Evolutionary conservation across 1,284 basidiomycete species (phyloP), one percentile per base, ranked within the genome.

Genomic region (Mycosarcoma mackinlayi): DNA sequence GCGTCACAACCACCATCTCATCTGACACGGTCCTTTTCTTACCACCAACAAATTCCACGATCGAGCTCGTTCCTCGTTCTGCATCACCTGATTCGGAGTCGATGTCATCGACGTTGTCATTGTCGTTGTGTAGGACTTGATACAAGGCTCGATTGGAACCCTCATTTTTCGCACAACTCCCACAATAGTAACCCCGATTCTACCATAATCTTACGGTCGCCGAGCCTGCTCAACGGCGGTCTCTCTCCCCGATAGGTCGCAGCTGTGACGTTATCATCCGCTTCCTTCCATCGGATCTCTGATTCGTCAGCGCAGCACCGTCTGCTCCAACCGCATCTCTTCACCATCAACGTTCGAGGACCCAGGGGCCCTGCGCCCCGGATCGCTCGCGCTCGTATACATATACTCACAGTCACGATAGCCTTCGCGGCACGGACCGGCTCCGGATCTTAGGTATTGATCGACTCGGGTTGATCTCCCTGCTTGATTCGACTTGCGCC

Each of bases 301-400:
- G n/a, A 11, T n/a, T n/a, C n/a, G 8, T 51, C 39, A 34, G 23
- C 35, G 63, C 63, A 66, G 63, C 63, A 60, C 14, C 47, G 63
- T 39, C 63, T 66, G 63, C 63, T 18, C 28, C 13, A 27, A 34
- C 25, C 42, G 34, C 34, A 28, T 38, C 41, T n/a, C 42, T 31
- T 30, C 34, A 37, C 48, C 52, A 30, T 48, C 42, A 35, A 55
- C 57, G 27, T 40, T 13, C 60, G 66, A 60, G 37, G 55, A 63
- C 55, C 60, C 66, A 68, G 66, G 66, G 66, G 66, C 66, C 53
- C 48, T 56, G 55, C 54, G 66, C 66, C 66, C 66, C 58, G 66
- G 66, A 69, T 69, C 60, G 48, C 66, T 63, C 52, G 48, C 52
- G 24, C 44, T 19, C 39, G 37, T 13, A 38, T 6, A 38, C 33